Evolutionary conservation across 768 basidiomycete genomes (phyloP).

Genomic region (Phanerochaete sordida): DNA sequence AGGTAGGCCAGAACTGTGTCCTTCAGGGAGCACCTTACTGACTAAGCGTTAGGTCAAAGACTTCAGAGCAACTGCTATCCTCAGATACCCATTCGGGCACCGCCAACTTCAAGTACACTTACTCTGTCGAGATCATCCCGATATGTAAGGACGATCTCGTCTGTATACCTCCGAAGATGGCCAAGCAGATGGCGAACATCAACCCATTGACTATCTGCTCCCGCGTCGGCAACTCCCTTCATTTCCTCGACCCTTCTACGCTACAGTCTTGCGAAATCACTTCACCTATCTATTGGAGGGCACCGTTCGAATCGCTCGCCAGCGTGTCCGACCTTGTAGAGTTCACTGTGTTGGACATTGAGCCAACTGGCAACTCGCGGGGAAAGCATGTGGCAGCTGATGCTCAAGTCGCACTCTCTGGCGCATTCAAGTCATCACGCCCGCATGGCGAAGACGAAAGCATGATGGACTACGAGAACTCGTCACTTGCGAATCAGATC

Average conservation of each 20-base stretch:
- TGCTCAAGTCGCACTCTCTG: constrained; percentile 85
- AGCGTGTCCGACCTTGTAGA: constrained; percentile 83
- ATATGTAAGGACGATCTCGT: constrained; percentile 98
- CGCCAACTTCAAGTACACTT: constrained; percentile 96
- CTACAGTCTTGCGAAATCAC: constrained; percentile 81
- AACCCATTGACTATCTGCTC: constrained; percentile 82
- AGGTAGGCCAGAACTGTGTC: constrained; percentile 48
- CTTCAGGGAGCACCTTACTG: not conserved
- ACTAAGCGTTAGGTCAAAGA: constrained; percentile 64
- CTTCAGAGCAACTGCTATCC: constrained; percentile 92
- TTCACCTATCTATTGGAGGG: constrained; percentile 83
- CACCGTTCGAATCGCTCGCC: constrained; percentile 83
- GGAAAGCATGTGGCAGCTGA: constrained; percentile 85
- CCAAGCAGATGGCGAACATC: constrained; percentile 84
- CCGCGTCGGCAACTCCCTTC: constrained; percentile 88
- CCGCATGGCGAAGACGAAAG: constrained; percentile 41
- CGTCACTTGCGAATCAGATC: constrained; percentile 67
- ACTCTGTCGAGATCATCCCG: constrained; percentile 95
- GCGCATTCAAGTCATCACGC: constrained; percentile 64
- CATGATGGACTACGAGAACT: constrained; percentile 63
- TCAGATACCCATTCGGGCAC: constrained; percentile 89
- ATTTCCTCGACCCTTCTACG: constrained; percentile 86
- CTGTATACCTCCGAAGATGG: constrained; percentile 80
- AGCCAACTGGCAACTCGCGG: constrained; percentile 66
- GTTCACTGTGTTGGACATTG: constrained; percentile 93